These are phyloP conservation scores for Pythium chondricola DNA, from an alignment of 352 stramenopile genomes.

Conservation along the genomic window DNA sequence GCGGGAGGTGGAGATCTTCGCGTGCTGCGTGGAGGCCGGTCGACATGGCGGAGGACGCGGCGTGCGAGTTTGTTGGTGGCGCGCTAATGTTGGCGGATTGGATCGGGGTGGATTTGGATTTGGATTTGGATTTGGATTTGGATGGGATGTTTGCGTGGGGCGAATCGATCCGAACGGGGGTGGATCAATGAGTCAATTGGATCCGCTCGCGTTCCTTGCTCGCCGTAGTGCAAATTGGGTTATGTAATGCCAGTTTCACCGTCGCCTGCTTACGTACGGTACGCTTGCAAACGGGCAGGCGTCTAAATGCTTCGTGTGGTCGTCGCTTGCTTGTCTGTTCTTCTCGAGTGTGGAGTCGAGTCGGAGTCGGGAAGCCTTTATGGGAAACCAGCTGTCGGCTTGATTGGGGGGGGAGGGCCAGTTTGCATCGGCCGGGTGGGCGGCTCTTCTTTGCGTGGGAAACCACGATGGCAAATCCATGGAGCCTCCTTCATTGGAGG, in stretches of 20 bases:
- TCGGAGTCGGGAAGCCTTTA: slow-evolving; percentile 8
- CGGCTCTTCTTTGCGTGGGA: too few species aligned
- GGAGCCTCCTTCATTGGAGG: too few species aligned
- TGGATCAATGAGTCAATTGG: too few species aligned
- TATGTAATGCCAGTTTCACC: slow-evolving; percentile 58
- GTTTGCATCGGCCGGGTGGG: slow-evolving; percentile 4
- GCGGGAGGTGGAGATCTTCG: slow-evolving; percentile 60
- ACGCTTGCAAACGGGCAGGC: slow-evolving; percentile 26
- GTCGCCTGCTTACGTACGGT: slow-evolving; percentile 21
- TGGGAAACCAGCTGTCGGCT: slow-evolving; percentile 13
- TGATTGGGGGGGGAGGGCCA: slow-evolving; percentile 4
- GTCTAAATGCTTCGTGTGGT: slow-evolving; percentile 6
- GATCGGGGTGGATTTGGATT: too few species aligned
- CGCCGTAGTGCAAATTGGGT: slow-evolving; percentile 38
- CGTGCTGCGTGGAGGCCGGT: slow-evolving; percentile 67
- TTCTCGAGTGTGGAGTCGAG: too few species aligned
- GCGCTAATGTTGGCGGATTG: slow-evolving; percentile 13
- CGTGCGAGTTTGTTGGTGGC: neutral
- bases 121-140: too few species aligned
- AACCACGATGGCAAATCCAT: too few species aligned
- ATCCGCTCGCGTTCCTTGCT: slow-evolving; percentile 10
- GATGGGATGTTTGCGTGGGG: too few species aligned
- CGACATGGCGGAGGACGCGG: slow-evolving; percentile 30
- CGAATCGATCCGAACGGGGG: too few species aligned
- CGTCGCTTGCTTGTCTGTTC: slow-evolving; percentile 16